Percentiles rank a stretch among this genome's conserved stretches.
phyloP scores from a whole-genome alignment of 768 basidiomycete species.

The Sarcomyxa edulis region DNA sequence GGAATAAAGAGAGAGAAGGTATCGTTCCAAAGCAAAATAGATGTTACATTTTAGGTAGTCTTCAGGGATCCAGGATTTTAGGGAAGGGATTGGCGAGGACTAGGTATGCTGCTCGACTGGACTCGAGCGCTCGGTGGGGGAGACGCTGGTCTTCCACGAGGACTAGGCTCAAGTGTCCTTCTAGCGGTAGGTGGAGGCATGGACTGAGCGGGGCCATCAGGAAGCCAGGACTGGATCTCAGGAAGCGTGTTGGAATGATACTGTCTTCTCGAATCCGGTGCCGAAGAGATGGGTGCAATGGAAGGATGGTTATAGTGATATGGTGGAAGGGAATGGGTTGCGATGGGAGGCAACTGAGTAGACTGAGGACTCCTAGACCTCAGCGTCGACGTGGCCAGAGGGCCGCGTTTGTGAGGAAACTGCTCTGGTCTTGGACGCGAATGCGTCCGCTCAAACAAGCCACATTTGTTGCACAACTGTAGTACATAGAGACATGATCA shows the following conservation, averaged over 20 bases:
- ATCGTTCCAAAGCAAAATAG: background rate
- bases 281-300: constrained; percentile 34
- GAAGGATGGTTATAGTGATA: constrained; percentile 50
- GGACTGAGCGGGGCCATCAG: constrained; percentile 26
- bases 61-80: background rate
- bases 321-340: constrained; percentile 33
- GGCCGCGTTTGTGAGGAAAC: constrained; percentile 76
- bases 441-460: constrained; percentile 77
- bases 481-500: constrained; percentile 19
- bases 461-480: constrained; percentile 67
- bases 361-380: constrained; percentile 41
- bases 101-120: background rate
- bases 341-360: constrained; percentile 40
- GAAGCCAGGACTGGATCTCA: constrained; percentile 40
- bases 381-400: constrained; percentile 48
- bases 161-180: background rate
- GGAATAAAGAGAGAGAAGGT: background rate
- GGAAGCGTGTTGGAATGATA: constrained; percentile 34
- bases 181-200: constrained; percentile 9
- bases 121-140: background rate
- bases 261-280: constrained; percentile 15
- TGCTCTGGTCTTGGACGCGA: constrained; percentile 75
- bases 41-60: no score
- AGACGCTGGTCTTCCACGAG: background rate
- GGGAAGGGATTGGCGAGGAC: background rate